Base-by-base conservation (phyloP, 1,284 basidiomycete species). In the Papiliotrema fonsecae region DNA sequence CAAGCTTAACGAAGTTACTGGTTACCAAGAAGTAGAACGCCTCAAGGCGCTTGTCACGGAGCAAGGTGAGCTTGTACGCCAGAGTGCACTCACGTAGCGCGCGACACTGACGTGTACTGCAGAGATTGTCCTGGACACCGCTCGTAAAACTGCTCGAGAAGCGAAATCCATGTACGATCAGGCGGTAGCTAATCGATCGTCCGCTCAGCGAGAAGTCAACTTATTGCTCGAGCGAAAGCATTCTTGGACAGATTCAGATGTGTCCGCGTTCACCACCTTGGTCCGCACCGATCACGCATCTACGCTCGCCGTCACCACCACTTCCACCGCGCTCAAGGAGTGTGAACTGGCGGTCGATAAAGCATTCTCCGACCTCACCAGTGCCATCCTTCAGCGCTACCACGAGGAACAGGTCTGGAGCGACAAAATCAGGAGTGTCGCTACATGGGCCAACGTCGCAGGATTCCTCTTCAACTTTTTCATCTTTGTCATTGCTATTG, bases 351-450 rank as follows among this genome's bases (percentile, higher is more conserved):
- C 79, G 1, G 87, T 90, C 19, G 92, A 97, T 61, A 79, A 79
- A 42, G 87, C 86, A 58, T 94, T 96, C 69, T 85, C 80, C 59
- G 83, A 83, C 62, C 78, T 96, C 52, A 88, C 92, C 84, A 83
- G 84, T 51, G 77, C 81, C 3, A 96, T 96, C 61, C 79, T 97
- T n/a, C 62, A 69, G 50, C 64, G 91, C 26, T 97, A 97, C 69
- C 92, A 97, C 74, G 92, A 96, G 72, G 92, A 96, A 68, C 92
- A 97, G 70, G 83, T 94, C 5, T 97, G 92, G 92, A 90, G 87
- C 52, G 92, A 97, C 77, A 97, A 97, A 76, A 94, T 97, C 56
- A 82, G 92, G 35, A 88, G 87, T 58, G 86, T 88, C 36, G 88
- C 87, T 48, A 94, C 91, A 6, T 94, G 93, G 69, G 90, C 88